A percentile compares a stretch with the other conserved stretches of the same genome.
Evolutionary conservation across 2,329 filamentous ascomycete genomes (phyloP).

Genomic region (Penicillium vulpinum): DNA sequence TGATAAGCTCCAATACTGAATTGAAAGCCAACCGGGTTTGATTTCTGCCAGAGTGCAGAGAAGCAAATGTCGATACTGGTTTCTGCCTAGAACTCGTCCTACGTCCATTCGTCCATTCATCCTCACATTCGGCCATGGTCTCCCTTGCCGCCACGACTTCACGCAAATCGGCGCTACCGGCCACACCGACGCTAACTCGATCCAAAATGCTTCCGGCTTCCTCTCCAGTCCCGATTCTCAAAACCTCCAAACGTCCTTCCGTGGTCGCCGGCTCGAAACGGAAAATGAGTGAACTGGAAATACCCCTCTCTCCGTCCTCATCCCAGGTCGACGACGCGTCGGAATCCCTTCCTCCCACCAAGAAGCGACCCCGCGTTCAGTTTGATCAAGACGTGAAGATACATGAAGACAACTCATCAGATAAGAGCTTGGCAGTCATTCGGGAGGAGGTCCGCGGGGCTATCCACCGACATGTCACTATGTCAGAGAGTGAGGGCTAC

Average conservation of each 20-base stretch:
- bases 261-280: conserved; percentile 35
- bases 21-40: conserved; percentile 1
- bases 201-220: conserved; percentile 36
- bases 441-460: conserved; percentile 62
- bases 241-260: conserved; percentile 33
- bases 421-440: conserved; percentile 59
- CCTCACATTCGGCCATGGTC: conserved; percentile 32
- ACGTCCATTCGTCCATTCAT: background rate
- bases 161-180: conserved; percentile 28
- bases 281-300: conserved; percentile 39
- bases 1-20: conserved; percentile 13
- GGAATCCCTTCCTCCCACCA: conserved; percentile 32
- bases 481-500: conserved; percentile 57
- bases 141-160: conserved; percentile 34
- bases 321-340: conserved; percentile 30
- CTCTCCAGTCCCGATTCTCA: conserved; percentile 39
- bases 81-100: conserved; percentile 8
- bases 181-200: conserved; percentile 23
- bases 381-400: conserved; percentile 43
- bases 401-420: conserved; percentile 36
- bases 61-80: conserved; percentile 25
- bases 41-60: conserved; percentile 7
- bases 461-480: conserved; percentile 53
- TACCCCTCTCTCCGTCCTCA: conserved; percentile 34
- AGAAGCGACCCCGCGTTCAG: conserved; percentile 46